phyloP scores from a whole-genome alignment of 176 grass and related monocot species.

The Carex parvula region DNA sequence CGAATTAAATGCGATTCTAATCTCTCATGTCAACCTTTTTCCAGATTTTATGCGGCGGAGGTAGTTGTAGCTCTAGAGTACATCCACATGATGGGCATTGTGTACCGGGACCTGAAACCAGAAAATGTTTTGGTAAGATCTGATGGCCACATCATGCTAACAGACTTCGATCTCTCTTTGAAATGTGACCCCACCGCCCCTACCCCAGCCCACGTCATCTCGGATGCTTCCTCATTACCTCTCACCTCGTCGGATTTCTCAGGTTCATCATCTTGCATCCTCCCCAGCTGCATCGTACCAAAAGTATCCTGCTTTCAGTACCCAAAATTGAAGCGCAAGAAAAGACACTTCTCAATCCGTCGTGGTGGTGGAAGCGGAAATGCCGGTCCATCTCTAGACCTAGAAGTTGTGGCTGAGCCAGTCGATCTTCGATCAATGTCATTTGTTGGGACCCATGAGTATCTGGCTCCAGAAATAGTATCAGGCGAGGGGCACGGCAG shows the following conservation, averaged over 20 bases:
- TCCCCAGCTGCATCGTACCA: conserved; percentile 81
- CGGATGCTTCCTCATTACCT: conserved; percentile 43
- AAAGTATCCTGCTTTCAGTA: conserved; percentile 77
- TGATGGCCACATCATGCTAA: conserved; percentile 99
- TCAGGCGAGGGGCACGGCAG: conserved; percentile 91
- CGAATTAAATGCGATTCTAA: neutral
- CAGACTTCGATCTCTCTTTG: conserved; percentile 97
- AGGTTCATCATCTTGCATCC: conserved; percentile 46
- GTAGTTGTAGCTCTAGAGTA: conserved; percentile 89
- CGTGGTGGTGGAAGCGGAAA: neutral
- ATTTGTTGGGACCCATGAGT: conserved; percentile 97
- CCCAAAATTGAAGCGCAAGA: conserved; percentile 38
- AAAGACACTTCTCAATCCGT: conserved; percentile 9
- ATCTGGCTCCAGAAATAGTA: conserved; percentile 92
- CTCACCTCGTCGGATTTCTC: neutral
- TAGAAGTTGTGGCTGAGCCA: conserved; percentile 86
- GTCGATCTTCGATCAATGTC: conserved; percentile 86
- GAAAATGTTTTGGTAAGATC: conserved; percentile 90
- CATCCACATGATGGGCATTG: conserved; percentile 96
- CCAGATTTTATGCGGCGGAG: conserved; percentile 95
- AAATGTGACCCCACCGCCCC: conserved; percentile 70
- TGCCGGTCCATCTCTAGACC: conserved; percentile 26
- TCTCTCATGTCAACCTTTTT: neutral
- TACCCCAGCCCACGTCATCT: conserved; percentile 81
- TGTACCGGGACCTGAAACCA: conserved; percentile 95